A percentile compares a stretch with the other conserved stretches of the same genome.
Evolutionary conservation across 2,329 filamentous ascomycete genomes (phyloP).

Genomic region (Neopestalotiopsis clavispora): DNA sequence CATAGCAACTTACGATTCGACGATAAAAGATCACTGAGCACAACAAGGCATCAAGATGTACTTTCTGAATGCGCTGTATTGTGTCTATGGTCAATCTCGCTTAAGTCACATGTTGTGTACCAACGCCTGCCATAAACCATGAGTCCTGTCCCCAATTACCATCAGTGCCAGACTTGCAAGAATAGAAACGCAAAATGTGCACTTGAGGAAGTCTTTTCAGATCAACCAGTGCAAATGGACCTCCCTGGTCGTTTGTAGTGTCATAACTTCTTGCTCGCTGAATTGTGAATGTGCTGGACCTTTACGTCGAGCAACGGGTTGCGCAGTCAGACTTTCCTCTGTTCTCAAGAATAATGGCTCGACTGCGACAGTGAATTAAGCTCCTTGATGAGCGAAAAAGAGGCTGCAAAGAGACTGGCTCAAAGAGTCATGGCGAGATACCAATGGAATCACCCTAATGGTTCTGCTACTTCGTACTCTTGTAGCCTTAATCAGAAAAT

Average conservation of each 20-base stretch:
- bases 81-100: not conserved
- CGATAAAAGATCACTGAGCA: conserved; percentile 2
- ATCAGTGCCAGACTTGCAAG: not conserved
- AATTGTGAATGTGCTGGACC: conserved; percentile 13
- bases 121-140: not conserved
- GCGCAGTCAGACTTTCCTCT: conserved; percentile 7
- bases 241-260: not conserved
- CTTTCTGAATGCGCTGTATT: conserved; percentile 4
- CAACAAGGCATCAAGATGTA: not conserved
- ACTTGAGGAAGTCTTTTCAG: conserved; percentile 1
- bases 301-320: not conserved
- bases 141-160: not conserved
- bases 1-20: not conserved
- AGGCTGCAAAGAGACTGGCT: not conserved
- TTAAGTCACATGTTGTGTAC: not conserved
- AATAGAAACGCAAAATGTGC: conserved; percentile 1
- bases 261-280: not conserved
- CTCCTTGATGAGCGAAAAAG: not conserved
- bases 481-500: not conserved
- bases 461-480: not conserved
- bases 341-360: conserved; percentile 18
- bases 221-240: conserved; percentile 1
- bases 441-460: conserved; percentile 19
- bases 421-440: not conserved
- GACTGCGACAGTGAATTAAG: not conserved